Percentiles rank a stretch among this genome's conserved stretches.
These are phyloP conservation scores for Candida albicans DNA, from an alignment of 1,139 yeast genomes.

Conservation along the genomic window DNA sequence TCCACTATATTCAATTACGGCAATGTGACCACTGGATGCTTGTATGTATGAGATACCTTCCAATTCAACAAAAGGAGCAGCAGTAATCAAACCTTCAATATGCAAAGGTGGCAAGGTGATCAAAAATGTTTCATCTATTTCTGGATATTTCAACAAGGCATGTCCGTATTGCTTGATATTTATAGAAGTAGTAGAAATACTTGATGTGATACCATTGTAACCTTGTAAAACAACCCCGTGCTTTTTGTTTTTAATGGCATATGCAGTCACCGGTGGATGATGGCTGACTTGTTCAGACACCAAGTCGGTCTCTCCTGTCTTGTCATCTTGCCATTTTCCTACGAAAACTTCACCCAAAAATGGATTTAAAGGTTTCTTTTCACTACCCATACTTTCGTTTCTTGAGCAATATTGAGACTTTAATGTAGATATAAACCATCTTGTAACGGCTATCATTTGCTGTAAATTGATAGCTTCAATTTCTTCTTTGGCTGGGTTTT, in stretches of 20 bases:
- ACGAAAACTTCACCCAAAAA: conserved; percentile 90
- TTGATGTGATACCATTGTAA: conserved; percentile 84
- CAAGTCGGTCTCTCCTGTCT: conserved; percentile 68
- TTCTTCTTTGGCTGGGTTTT: conserved; percentile 38
- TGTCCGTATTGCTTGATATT: conserved; percentile 92
- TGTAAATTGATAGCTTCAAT: conserved; percentile 51
- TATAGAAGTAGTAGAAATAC: conserved; percentile 71
- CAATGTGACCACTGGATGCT: conserved; percentile 72
- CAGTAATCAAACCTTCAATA: conserved; percentile 87
- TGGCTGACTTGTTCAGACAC: conserved; percentile 92
- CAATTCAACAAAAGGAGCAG: conserved; percentile 86
- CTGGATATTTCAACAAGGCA: conserved; percentile 65
- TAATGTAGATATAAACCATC: conserved; percentile 89
- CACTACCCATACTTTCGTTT: conserved; percentile 86
- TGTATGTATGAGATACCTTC: conserved; percentile 85
- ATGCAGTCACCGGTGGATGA: conserved; percentile 95
- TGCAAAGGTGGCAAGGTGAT: conserved; percentile 95
- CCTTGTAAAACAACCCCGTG: conserved; percentile 75
- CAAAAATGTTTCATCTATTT: conserved; percentile 66
- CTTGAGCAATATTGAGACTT: conserved; percentile 93
- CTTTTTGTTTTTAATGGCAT: conserved; percentile 70
- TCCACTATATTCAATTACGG: conserved; percentile 80
- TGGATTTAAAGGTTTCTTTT: conserved; percentile 94
- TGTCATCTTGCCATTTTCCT: conserved; percentile 70
- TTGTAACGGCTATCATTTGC: conserved; percentile 78